Base-by-base conservation (phyloP, 2,329 filamentous ascomycete genomes). In the Sarocladium oryzae region DNA sequence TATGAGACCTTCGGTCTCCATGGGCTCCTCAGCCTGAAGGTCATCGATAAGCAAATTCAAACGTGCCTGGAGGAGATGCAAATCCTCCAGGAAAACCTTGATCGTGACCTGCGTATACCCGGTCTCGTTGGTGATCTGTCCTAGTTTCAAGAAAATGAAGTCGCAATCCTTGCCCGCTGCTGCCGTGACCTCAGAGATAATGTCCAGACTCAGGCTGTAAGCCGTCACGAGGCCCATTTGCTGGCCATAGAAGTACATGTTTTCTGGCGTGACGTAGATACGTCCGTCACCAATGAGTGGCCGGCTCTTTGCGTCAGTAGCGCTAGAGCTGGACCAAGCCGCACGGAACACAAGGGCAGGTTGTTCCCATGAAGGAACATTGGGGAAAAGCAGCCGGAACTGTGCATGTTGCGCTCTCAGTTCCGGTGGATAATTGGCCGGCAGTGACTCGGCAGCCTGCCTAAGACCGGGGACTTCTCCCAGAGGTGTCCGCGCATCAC, bases 191-290 rank as follows among this genome's bases (percentile, higher is more conserved):
- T 97, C 93, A 8, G 83, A 82, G 52, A 99, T 89, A 45, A 79
- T 83, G 51, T 84, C 79, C 52, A 99, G 75, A 51, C 78, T 82
- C 49, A 95, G 81, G 15, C 81, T 81, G 49, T 90, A 92, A 1
- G 92, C 88, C 32, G 96, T 77, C 1, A 97, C 86, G 5, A 99
- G 77, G 5, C 93, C 93, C 65, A 96, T 84, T 63, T 96, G 88
- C 62, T 97, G 88, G 60, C 91, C 95, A 69, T 96, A 99, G 63
- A 99, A 97, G 67, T 95, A 97, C 65, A 99, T 84, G 56, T 91
- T 87, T 55, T 86, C 84, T 0, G 85, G 78, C 1, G 92, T 97
- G 54, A 96, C 84, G 65, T 95, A 99, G 21, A 95, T 84, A 50
- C 93, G 82, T 1, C 93, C 79, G 51, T 79, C 79, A 16, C 78